Evolutionary conservation across 2,329 filamentous ascomycete species (phyloP).

Genomic region (Coniochaeta sp.): DNA sequence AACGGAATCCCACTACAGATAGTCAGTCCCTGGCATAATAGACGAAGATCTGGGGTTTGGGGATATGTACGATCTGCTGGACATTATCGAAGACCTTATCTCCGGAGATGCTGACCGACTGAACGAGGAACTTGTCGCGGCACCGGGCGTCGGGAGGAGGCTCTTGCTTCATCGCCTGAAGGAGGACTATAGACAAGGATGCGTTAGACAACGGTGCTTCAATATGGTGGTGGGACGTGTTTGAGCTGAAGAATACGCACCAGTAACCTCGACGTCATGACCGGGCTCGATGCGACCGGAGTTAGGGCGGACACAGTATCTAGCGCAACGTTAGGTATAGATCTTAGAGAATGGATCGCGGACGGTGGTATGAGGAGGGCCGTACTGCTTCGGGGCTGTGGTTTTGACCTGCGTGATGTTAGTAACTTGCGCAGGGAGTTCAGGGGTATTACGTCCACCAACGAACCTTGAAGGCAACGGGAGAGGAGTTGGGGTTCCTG

Average conservation of each 20-base stretch:
- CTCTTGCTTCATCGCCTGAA: constrained; percentile 97
- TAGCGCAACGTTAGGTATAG: constrained; percentile 30
- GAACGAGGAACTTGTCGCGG: constrained; percentile 95
- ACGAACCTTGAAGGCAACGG: constrained; percentile 64
- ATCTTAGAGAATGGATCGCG: constrained; percentile 14
- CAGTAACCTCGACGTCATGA: constrained; percentile 84
- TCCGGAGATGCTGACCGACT: constrained; percentile 76
- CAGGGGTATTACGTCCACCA: background rate
- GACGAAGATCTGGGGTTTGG: background rate
- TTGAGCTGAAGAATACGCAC: constrained; percentile 42
- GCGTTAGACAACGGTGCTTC: background rate
- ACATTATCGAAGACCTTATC: constrained; percentile 82
- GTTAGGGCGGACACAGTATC: constrained; percentile 97
- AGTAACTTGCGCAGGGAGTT: constrained; percentile 15
- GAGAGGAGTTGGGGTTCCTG: constrained; percentile 54
- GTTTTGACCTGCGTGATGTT: constrained; percentile 76
- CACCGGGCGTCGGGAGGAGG: constrained; percentile 81
- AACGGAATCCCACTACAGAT: constrained; percentile 65
- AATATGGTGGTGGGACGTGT: background rate
- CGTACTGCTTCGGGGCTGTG: constrained; percentile 96
- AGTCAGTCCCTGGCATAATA: constrained; percentile 15
- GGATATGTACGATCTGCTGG: constrained; percentile 63
- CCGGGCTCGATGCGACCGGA: constrained; percentile 91
- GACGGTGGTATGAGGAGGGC: constrained; percentile 12
- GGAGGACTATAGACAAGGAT: constrained; percentile 56